A percentile compares a stretch with the other conserved stretches of the same genome.
phyloP scores from a whole-genome alignment of 108 stramenopile genomes.

The Stephanodiscus triporus region DNA sequence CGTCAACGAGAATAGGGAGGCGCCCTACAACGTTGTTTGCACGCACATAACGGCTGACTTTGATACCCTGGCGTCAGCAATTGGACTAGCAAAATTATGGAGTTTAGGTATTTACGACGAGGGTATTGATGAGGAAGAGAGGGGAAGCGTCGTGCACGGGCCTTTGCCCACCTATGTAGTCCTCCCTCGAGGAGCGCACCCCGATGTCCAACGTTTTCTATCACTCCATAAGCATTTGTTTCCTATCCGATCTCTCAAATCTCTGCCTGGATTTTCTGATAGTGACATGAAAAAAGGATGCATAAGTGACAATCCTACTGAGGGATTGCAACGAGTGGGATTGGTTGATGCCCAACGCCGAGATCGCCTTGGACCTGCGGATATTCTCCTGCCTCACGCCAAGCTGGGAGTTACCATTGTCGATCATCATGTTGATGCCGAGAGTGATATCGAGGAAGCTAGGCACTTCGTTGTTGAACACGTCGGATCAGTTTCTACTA shows the following conservation, averaged over 20 bases:
- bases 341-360: slow-evolving; percentile 90
- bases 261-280: slow-evolving; percentile 66
- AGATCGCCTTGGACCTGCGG: slow-evolving; percentile 89
- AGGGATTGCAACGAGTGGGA: slow-evolving; percentile 76
- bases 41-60: slow-evolving; percentile 91
- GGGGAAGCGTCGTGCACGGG: slow-evolving; percentile 44
- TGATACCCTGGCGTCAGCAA: slow-evolving; percentile 78
- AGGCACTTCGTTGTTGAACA: slow-evolving; percentile 84
- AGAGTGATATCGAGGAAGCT: slow-evolving; percentile 85
- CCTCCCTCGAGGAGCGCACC: slow-evolving; percentile 92
- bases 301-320: slow-evolving; percentile 42
- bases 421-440: slow-evolving; percentile 91
- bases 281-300: slow-evolving; percentile 38
- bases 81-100: slow-evolving; percentile 88
- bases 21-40: slow-evolving; percentile 79
- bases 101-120: slow-evolving; percentile 38
- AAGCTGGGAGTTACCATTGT: slow-evolving; percentile 81
- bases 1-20: slow-evolving; percentile 45
- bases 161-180: slow-evolving; percentile 88
- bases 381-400: slow-evolving; percentile 70
- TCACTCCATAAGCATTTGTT: slow-evolving; percentile 92
- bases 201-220: slow-evolving; percentile 87
- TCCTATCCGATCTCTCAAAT: slow-evolving; percentile 85
- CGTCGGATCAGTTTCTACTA: slow-evolving; percentile 89
- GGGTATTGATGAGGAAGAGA: slow-evolving; percentile 26